Evolutionary conservation across 1,139 yeast species (phyloP).

Genomic region (Suhomyces guaymorum): DNA sequence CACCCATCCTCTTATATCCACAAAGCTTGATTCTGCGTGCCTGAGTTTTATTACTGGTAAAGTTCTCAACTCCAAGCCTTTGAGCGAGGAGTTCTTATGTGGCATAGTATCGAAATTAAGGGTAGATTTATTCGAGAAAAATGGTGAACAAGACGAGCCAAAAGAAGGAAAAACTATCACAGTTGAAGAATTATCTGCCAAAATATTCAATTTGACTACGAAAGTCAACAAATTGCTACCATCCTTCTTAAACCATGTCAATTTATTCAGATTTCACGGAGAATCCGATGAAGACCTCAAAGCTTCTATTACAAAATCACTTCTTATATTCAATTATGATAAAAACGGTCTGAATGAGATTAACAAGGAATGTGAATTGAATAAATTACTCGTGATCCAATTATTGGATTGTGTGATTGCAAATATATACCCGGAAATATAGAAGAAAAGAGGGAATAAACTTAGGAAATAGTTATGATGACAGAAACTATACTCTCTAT

Average conservation of each 20-base stretch:
- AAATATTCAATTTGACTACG: slow-evolving; percentile 17
- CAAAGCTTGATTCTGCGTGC: slow-evolving; percentile 8
- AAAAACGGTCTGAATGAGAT: slow-evolving; percentile 8
- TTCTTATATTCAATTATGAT: slow-evolving; percentile 25
- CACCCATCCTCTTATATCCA: slow-evolving; percentile 4
- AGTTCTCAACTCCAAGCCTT: slow-evolving; percentile 15
- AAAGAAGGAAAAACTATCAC: too few species aligned
- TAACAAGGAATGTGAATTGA: slow-evolving; percentile 23
- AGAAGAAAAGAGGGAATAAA: neutral
- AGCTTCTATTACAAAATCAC: slow-evolving; percentile 18
- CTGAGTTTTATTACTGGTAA: slow-evolving; percentile 18
- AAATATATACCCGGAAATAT: slow-evolving; percentile 31
- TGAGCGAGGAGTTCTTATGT: slow-evolving; percentile 24
- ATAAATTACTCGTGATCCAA: slow-evolving; percentile 32
- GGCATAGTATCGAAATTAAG: slow-evolving; percentile 23
- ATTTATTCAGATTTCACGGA: slow-evolving; percentile 10
- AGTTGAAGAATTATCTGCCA: slow-evolving; percentile 17
- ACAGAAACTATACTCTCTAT: too few species aligned
- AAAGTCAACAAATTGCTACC: slow-evolving; percentile 14
- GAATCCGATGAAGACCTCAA: slow-evolving; percentile 22
- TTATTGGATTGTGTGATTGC: slow-evolving; percentile 33
- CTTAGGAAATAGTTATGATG: neutral
- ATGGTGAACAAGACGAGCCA: slow-evolving; percentile 5
- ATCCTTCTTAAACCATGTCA: slow-evolving; percentile 5
- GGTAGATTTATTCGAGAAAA: slow-evolving; percentile 21